Percentiles rank a stretch among this genome's conserved stretches.
phyloP scores from a whole-genome alignment of 2,329 filamentous ascomycete species.

The Bimuria novae-zelandiae region DNA sequence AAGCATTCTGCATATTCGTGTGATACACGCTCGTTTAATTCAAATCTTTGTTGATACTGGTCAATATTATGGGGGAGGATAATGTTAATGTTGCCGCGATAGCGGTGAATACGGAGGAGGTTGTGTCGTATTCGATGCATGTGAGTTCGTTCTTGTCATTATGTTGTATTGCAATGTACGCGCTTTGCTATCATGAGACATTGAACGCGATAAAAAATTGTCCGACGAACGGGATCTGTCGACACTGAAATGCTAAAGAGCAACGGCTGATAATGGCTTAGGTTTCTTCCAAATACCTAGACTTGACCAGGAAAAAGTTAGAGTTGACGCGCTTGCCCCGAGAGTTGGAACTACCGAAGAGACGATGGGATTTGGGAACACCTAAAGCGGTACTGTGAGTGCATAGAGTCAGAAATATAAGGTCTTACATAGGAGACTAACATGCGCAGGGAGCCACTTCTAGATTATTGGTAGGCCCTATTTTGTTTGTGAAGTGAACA shows the following conservation, averaged over 20 bases:
- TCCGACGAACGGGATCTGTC: too few species aligned
- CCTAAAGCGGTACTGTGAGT: constrained; percentile 60
- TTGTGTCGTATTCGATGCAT: constrained; percentile 42
- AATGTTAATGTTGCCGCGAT: constrained; percentile 6
- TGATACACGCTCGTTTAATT: neutral
- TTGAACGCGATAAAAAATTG: too few species aligned
- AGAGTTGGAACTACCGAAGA: constrained; percentile 56
- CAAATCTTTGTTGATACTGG: too few species aligned
- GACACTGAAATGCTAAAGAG: neutral
- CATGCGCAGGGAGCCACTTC: constrained; percentile 57
- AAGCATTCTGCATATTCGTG: too few species aligned
- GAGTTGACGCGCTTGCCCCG: constrained; percentile 68
- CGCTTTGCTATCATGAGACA: too few species aligned
- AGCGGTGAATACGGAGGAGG: constrained; percentile 11
- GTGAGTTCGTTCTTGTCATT: too few species aligned
- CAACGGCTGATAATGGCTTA: constrained; percentile 31
- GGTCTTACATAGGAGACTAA: neutral
- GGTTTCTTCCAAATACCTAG: constrained; percentile 70
- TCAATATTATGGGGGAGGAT: neutral
- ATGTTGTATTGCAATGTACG: too few species aligned
- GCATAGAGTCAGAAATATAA: neutral
- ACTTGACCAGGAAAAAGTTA: constrained; percentile 69
- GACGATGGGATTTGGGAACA: constrained; percentile 59
- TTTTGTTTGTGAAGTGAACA: neutral
- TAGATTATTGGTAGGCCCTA: constrained; percentile 63